Evolutionary conservation across 1,284 basidiomycete genomes (phyloP).

Genomic region (Puccinia hordei): DNA sequence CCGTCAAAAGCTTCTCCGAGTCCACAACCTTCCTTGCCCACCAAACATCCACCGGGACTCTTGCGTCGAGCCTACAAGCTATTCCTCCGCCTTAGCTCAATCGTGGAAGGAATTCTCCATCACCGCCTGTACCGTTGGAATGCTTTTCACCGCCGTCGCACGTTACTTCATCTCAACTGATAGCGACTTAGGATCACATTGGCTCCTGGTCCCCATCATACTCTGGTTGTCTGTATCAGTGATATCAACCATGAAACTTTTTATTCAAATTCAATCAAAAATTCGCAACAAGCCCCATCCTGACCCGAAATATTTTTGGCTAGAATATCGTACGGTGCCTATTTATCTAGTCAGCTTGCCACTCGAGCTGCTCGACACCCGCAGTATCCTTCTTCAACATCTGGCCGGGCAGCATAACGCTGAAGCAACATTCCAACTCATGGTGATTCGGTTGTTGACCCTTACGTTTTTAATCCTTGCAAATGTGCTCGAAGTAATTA

Average conservation of each 20-base stretch:
- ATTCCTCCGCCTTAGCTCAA: constrained; percentile 9
- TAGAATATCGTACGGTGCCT: constrained; percentile 12
- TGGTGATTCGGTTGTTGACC: constrained; percentile 8
- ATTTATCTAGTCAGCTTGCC: constrained; percentile 41
- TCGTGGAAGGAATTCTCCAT: constrained; percentile 34
- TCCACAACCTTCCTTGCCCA: background rate
- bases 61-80: background rate
- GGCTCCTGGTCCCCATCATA: constrained; percentile 22
- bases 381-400: constrained; percentile 17
- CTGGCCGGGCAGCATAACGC: background rate
- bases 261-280: constrained; percentile 1
- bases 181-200: constrained; percentile 8
- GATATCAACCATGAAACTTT: constrained; percentile 31
- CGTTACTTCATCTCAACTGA: background rate
- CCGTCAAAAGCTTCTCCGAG: constrained; percentile 5
- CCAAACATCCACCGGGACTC: background rate
- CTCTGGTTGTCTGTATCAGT: constrained; percentile 19
- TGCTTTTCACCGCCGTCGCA: background rate
- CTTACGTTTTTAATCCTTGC: background rate
- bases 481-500: constrained; percentile 9
- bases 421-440: background rate
- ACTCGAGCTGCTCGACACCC: constrained; percentile 27
- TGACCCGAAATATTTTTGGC: constrained; percentile 10
- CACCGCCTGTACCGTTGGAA: constrained; percentile 14
- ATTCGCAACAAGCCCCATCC: constrained; percentile 26